These are phyloP conservation scores for Metarhizium album DNA, from an alignment of 2,329 filamentous ascomycete genomes.

Conservation along the genomic window DNA sequence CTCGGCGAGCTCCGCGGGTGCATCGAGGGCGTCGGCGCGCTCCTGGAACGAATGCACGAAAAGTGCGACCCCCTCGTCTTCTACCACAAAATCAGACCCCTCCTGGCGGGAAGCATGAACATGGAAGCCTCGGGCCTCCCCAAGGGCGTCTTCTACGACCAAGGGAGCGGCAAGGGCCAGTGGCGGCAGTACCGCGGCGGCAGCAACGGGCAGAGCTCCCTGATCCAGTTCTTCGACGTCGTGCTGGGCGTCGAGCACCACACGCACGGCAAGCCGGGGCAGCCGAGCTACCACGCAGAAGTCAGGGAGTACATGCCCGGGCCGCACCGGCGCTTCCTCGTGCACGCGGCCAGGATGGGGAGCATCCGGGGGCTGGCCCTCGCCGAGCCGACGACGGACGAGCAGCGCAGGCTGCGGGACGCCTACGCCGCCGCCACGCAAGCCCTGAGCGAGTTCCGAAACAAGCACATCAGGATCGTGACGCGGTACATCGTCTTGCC, in stretches of 20 bases:
- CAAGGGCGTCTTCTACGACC: slow-evolving; percentile 74
- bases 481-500: slow-evolving; percentile 84
- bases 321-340: slow-evolving; percentile 67
- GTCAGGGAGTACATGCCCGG: slow-evolving; percentile 89
- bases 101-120: slow-evolving; percentile 83
- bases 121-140: slow-evolving; percentile 80
- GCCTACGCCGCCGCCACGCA: slow-evolving; percentile 63
- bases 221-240: slow-evolving; percentile 90
- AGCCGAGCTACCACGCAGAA: slow-evolving; percentile 42
- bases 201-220: slow-evolving; percentile 84
- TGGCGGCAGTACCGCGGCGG: slow-evolving; percentile 80
- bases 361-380: slow-evolving; percentile 65
- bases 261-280: slow-evolving; percentile 25
- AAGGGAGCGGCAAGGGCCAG: slow-evolving; percentile 51
- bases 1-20: slow-evolving; percentile 55
- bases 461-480: slow-evolving; percentile 84
- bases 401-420: slow-evolving; percentile 29
- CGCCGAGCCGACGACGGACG: slow-evolving; percentile 39
- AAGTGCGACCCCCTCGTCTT: slow-evolving; percentile 79
- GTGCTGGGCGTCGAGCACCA: slow-evolving; percentile 72
- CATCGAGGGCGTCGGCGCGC: slow-evolving; percentile 53
- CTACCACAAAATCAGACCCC: slow-evolving; percentile 80
- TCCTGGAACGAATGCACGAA: slow-evolving; percentile 81
- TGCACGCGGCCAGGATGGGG: slow-evolving; percentile 55
- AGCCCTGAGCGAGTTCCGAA: slow-evolving; percentile 65